Percentiles rank a stretch among this genome's conserved stretches.
Conservation (phyloP, 345 rosid genomes). For the Salix koriyanagi region DNA sequence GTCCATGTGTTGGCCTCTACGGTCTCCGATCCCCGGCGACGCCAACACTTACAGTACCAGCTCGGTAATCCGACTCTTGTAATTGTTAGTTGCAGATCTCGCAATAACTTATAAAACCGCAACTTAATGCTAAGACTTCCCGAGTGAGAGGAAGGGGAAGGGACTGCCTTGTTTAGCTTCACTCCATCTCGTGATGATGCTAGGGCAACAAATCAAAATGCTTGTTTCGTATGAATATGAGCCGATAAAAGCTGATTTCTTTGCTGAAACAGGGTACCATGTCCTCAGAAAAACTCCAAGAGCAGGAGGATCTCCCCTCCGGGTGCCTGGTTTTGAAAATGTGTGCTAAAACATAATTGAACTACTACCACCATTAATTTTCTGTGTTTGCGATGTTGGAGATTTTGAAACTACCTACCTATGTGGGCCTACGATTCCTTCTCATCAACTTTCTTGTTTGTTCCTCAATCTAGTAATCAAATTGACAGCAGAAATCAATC, state of each 20-base stretch:
- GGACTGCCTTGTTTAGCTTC: too few species aligned
- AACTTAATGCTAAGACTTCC: too few species aligned
- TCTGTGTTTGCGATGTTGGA: neutral
- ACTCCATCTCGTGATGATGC: neutral
- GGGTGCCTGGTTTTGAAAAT: neutral
- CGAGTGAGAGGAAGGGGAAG: too few species aligned
- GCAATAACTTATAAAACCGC: neutral
- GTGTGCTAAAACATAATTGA: neutral
- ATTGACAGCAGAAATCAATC: neutral
- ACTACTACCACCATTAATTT: neutral
- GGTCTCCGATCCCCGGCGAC: neutral
- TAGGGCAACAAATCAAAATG: neutral
- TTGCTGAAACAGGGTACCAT: neutral
- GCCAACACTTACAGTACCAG: neutral
- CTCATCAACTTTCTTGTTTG: too few species aligned
- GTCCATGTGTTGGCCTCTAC: neutral
- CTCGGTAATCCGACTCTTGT: neutral
- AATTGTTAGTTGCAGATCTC: neutral
- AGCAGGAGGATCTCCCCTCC: neutral
- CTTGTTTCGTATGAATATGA: neutral
- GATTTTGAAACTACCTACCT: neutral
- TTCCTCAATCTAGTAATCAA: neutral
- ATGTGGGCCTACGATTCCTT: neutral
- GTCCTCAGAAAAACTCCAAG: neutral
- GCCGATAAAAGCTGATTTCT: neutral